Base-by-base conservation (phyloP, 2,329 filamentous ascomycete species). In the Aspergillus oerlinghausenensis region DNA sequence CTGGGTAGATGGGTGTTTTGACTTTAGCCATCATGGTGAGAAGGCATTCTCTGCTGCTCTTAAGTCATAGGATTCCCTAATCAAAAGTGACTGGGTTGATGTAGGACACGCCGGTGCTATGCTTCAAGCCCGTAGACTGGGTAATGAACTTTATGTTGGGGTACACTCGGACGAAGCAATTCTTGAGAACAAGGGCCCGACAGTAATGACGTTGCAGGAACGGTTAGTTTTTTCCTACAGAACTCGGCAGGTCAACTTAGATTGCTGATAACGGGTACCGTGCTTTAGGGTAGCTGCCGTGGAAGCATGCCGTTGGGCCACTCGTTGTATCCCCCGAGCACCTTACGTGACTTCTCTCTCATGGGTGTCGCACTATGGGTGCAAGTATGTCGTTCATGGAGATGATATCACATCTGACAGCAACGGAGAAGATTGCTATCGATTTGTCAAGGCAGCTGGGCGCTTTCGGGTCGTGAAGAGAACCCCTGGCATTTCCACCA, bases 1-100 rank as follows among this genome's bases (percentile, higher is more conserved):
- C 68, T 99, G 95, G 95, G 89, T 99, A 26, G 94, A 99, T 73
- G 94, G 94, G 61, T 99, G 94, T 81, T 99, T 97, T 79, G 94
- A 99, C 79, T 99, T 99, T 77, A 95, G 92, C 77, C 94, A 99
- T 74, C 94, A 97, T 73, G 94, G 90, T 91, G 75, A 64, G 78
- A 48, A 47, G 40, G 51, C 25, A 28, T 14, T 19, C 26, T 40
- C 23, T 45, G 25, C 47, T 52, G 40, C 25, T 51, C 52, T 40
- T 25, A 25, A 35, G 32, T 45, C 29, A 26, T 53, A 52, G 43
- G 38, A 25, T 26, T 26, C 47, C 52, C 51, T 55, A 54, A 59
- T 54, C 48, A 42, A 35, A 51, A 47, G 56, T 49, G 55, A 56
- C 23, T 14, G 43, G 54, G 21, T 23, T 4, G 14, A n/a, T 55